These are phyloP conservation scores for Forsythia suspensa DNA, from an alignment of 257 asterid genomes.

Conservation along the genomic window DNA sequence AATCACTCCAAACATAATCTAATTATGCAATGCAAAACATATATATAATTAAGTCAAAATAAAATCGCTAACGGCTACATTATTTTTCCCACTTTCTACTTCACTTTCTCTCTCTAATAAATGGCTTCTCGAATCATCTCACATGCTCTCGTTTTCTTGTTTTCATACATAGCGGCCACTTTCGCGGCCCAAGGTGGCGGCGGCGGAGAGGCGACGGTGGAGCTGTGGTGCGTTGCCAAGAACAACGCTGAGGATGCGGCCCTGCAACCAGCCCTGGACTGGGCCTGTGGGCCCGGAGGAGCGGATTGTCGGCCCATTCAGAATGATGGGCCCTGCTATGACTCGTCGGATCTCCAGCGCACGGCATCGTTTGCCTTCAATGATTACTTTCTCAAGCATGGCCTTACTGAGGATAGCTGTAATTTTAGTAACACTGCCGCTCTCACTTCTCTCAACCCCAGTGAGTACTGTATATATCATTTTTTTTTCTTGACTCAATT, in stretches of 20 bases:
- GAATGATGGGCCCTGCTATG: conserved; percentile 82
- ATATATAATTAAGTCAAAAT: no score
- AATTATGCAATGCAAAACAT: no score
- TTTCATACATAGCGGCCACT: conserved; percentile 17
- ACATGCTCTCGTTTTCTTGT: conserved; percentile 12
- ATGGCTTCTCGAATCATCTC: conserved; percentile 31
- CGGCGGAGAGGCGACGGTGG: conserved; percentile 31
- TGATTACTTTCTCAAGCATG: conserved; percentile 63
- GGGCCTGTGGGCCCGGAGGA: conserved; percentile 90
- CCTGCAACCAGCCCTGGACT: conserved; percentile 73
- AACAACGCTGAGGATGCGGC: conserved; percentile 83
- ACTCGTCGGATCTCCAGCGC: conserved; percentile 51
- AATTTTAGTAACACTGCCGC: conserved; percentile 68
- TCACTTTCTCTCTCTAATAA: not conserved
- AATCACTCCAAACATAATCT: no score
- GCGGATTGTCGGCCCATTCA: conserved; percentile 77
- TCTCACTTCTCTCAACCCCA: conserved; percentile 76
- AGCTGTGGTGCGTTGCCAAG: conserved; percentile 96
- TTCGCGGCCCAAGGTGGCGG: conserved; percentile 45
- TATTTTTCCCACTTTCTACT: not conserved
- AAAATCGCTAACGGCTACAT: conserved; percentile 20
- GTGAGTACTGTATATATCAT: conserved; percentile 34
- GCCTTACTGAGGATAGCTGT: conserved; percentile 58
- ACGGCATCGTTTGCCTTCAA: conserved; percentile 91
- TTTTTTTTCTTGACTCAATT: not conserved